Evolutionary conservation across 176 grass and related monocot species (phyloP).

Genomic region (Bromus sterilis): DNA sequence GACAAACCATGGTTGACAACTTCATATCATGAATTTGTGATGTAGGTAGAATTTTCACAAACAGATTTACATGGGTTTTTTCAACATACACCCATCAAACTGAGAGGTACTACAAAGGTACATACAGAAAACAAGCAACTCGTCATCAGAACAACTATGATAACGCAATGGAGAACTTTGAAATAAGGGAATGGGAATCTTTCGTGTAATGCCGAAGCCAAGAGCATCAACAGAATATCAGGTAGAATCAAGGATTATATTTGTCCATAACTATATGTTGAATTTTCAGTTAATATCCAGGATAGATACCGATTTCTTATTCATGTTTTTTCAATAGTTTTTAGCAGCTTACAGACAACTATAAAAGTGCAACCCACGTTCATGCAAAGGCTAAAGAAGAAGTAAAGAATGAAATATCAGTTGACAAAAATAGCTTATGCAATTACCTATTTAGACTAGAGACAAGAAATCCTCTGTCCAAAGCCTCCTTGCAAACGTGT

Average conservation of each 20-base stretch:
- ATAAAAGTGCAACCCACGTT: not conserved
- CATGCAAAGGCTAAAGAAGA: not conserved
- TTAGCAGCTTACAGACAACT: not conserved
- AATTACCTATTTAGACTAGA: constrained; percentile 85
- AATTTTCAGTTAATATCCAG: not conserved
- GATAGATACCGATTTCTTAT: not conserved
- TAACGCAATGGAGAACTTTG: not conserved
- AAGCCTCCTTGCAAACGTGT: constrained; percentile 84
- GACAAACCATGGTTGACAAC: not conserved
- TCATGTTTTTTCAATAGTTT: not conserved
- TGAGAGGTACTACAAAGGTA: not conserved
- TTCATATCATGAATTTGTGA: not conserved
- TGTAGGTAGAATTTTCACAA: not conserved
- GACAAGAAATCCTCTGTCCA: constrained; percentile 69
- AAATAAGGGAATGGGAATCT: not conserved
- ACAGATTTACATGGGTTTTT: not conserved
- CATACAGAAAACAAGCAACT: not conserved
- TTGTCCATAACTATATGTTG: not conserved
- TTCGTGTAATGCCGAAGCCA: not conserved
- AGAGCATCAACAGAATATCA: not conserved
- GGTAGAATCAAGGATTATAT: not conserved
- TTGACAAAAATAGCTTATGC: not conserved
- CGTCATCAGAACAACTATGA: not conserved
- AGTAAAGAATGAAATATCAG: not conserved
- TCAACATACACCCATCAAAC: not conserved